phyloP scores from a whole-genome alignment of 768 basidiomycete genomes.

The Lactarius hengduanensis region DNA sequence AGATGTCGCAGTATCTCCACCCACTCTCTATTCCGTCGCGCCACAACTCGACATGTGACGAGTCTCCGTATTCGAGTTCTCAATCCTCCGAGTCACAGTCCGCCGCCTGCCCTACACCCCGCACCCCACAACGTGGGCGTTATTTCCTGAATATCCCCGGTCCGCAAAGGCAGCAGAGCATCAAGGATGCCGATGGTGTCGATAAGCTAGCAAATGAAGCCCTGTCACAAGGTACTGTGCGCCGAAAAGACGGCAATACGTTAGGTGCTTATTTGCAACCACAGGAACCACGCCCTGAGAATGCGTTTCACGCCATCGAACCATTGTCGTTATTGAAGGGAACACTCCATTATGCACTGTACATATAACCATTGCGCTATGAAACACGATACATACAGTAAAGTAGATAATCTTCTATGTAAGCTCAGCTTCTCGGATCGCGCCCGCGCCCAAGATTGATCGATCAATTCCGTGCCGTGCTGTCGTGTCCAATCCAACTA shows the following conservation, averaged over 20 bases:
- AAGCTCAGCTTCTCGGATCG: not conserved
- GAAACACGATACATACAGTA: not conserved
- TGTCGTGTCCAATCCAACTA: not conserved
- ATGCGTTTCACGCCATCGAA: not conserved
- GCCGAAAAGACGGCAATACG: not conserved
- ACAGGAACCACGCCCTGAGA: not conserved
- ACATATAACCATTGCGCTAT: not conserved
- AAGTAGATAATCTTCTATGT: not conserved
- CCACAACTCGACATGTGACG: constrained; percentile 9
- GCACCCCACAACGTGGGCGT: not conserved
- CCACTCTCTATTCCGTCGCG: constrained; percentile 17
- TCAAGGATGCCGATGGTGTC: constrained; percentile 21
- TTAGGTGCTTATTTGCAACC: not conserved
- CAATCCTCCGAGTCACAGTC: not conserved
- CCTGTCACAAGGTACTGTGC: not conserved
- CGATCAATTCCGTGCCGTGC: not conserved
- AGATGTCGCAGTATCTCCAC: constrained; percentile 17
- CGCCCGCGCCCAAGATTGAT: not conserved
- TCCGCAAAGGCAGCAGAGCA: not conserved
- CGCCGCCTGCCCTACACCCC: not conserved
- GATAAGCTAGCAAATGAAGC: constrained; percentile 19
- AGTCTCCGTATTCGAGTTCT: constrained; percentile 12
- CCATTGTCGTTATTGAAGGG: not conserved
- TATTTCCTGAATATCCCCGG: constrained; percentile 18
- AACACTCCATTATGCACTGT: not conserved